Base-by-base conservation (phyloP, 1,284 basidiomycete genomes). In the Apiotrichum montevideense region DNA sequence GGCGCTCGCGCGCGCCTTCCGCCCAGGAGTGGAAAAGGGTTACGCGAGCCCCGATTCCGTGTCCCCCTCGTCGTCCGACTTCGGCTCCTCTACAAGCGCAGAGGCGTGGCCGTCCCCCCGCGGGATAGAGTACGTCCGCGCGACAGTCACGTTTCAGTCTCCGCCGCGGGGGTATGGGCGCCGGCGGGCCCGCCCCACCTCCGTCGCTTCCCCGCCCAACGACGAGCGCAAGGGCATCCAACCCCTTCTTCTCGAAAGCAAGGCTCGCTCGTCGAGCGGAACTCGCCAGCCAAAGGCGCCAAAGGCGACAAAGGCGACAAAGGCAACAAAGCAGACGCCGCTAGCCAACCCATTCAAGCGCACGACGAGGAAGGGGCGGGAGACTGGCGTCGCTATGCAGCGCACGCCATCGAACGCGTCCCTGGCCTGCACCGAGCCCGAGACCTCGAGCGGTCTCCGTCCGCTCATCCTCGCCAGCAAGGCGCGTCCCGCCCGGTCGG, bases 121-220 rank as follows among this genome's bases (percentile, higher is more conserved):
- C 4, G 47, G 47, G 6, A 49, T 49, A 35, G 47, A 49, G 37
- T 49, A 49, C 14, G 47, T 49, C 13, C 47, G 47, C 21, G n/a
- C 47, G 13, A 49, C 47, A 8, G 47, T 49, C 6, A 39, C 15
- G 3, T 37, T 49, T 21, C 39, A 35, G 6, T 14, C 47, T 29
- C 47, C 47, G 9, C 35, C 35, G 6, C 10, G n/a, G 41, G 6
- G 11, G 41, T 6, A 6, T 8, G 9, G 37, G 37, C 37, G 37
- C 11, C 41, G 6, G 6, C 41, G 14, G 6, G 6, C 37, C 37
- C 9, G 10, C 41, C 6, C 8, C 41, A 15, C 6, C 8, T 3
- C 47, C 39, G 8, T 49, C 8, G 35, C 47, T 49, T 10, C 33
- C 37, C 11, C 13, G 15, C 47, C 37, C 37, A 37, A 37, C 47